Base-by-base conservation (phyloP, 805 yeast species). In the Zygosaccharomyces siamensis region DNA sequence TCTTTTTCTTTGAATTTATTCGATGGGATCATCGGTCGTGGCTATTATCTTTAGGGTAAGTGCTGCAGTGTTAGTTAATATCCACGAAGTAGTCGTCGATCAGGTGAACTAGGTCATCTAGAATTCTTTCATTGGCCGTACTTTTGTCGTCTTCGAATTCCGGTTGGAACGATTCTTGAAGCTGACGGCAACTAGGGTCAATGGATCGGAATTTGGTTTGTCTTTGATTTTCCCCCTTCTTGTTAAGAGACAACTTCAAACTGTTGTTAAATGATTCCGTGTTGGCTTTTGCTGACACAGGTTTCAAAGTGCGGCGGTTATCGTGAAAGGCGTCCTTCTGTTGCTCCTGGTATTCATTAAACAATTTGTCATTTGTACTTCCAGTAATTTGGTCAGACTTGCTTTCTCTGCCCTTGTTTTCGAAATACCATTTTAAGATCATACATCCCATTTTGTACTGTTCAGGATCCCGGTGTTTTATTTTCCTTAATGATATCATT, bases 361-460 rank as follows among this genome's bases (percentile, higher is more conserved):
- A 24, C 27, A 24, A n/a, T 4, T 32, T 14, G 5, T 7, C 36
- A 12, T 7, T 32, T 32, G 14, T 20, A 14, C 8, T 5, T n/a
- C 18, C 18, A n/a, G n/a, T 32, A 11, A n/a, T 18, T 14, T 20
- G 11, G n/a, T 14, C 12, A 33, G 7, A 5, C 7, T 16, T 33
- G 11, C 8, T 33, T n/a, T 5, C 10, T 33, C 20, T 33, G 10
- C 35, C 16, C 36, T 43, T 37, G 18, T 39, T 47, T 20, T 37
- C 39, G 24, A 43, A 31, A 32, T 43, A 32, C 50, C 46, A 43
- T 24, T 47, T 43, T 5, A 47, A 38, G 41, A 47, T 24, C 44
- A 47, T 23, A 33, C 47, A 47, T 16, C 47, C 47, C 21, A 43
- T 40, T 11, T 43, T 26, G 21, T 47, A 31, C 33, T 38, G 35